These are phyloP conservation scores for Trichosporon sp. DNA, from an alignment of 1,284 basidiomycete genomes.

Conservation along the genomic window DNA sequence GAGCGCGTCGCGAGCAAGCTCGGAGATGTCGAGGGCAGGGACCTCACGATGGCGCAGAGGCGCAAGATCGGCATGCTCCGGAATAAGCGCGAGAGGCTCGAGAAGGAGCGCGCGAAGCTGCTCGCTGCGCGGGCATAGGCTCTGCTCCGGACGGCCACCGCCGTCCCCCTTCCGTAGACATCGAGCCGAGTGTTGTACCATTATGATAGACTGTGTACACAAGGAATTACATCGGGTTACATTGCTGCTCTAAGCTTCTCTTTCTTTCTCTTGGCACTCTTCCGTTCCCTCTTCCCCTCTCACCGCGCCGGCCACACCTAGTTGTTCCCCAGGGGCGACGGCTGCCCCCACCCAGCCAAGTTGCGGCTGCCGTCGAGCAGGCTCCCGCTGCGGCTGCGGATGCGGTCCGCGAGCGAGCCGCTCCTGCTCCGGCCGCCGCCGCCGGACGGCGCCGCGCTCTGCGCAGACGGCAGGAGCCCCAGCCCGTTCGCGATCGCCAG, in stretches of 20 bases:
- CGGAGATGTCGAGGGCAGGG: constrained; percentile 33
- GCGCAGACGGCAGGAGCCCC: constrained; percentile 23
- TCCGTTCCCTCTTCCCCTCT: not conserved
- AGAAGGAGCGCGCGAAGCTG: constrained; percentile 40
- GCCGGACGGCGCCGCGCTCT: not conserved
- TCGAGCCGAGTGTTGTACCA: not conserved
- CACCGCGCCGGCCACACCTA: not conserved
- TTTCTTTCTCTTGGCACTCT: not conserved
- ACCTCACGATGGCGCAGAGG: constrained; percentile 36
- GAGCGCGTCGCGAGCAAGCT: constrained; percentile 18
- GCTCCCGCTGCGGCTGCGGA: not conserved
- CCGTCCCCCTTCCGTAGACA: too few relatives aligned
- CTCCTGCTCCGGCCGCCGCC: not conserved
- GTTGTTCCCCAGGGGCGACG: not conserved
- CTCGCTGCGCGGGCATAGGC: not conserved
- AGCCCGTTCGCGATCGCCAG: constrained; percentile 32
- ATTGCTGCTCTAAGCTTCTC: not conserved
- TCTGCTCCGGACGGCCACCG: too few relatives aligned
- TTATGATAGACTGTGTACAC: not conserved
- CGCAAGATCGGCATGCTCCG: constrained; percentile 40
- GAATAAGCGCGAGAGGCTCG: constrained; percentile 40
- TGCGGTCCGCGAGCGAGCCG: not conserved
- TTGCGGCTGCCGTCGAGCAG: not conserved
- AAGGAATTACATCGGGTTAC: not conserved
- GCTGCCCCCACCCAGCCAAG: not conserved